Percentiles rank a stretch among this genome's conserved stretches.
phyloP scores from a whole-genome alignment of 148 eudicot species.

The Dysphania ambrosioides region DNA sequence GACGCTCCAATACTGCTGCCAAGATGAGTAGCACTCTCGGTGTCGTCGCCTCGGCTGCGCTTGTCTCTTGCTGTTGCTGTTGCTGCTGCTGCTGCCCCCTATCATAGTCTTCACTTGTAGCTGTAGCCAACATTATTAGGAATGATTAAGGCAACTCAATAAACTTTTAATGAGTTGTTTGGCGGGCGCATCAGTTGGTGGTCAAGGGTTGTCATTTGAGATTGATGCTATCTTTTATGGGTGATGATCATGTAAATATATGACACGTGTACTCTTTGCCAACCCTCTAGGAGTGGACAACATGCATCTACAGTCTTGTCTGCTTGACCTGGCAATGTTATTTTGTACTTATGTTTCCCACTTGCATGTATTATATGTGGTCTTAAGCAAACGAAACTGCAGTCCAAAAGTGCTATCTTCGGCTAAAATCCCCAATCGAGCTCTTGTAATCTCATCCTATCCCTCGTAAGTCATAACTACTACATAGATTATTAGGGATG shows the following conservation, averaged over 20 bases:
- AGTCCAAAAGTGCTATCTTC: no score
- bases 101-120: background rate
- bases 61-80: background rate
- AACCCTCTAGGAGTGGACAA: background rate
- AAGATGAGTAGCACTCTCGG: slow-evolving; percentile 67
- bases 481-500: no score
- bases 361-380: no score
- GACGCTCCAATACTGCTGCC: slow-evolving; percentile 54
- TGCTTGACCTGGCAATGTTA: background rate
- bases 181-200: background rate
- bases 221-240: background rate
- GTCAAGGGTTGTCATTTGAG: background rate
- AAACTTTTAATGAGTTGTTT: background rate
- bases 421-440: no score
- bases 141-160: background rate
- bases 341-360: no score
- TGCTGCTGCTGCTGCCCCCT: background rate
- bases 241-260: background rate
- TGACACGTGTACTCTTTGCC: background rate
- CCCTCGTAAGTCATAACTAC: no score
- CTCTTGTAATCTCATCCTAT: no score
- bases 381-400: no score
- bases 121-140: background rate
- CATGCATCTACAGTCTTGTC: background rate
- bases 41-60: slow-evolving; percentile 15